These are phyloP conservation scores for Panellus pusillus DNA, from an alignment of 768 basidiomycete genomes.

Conservation along the genomic window DNA sequence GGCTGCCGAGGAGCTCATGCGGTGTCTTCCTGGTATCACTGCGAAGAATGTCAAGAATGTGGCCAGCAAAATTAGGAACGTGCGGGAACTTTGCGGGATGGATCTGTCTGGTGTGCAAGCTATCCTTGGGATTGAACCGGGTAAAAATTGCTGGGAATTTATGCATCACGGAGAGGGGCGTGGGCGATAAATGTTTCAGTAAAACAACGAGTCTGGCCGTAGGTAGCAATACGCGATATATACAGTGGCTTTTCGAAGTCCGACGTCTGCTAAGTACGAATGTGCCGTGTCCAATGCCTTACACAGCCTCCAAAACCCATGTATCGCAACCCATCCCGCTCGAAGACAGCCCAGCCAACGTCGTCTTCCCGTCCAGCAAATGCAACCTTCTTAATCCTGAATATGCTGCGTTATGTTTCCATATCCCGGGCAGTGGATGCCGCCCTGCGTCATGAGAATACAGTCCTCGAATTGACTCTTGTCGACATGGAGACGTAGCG, in stretches of 20 bases:
- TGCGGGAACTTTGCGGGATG: constrained; percentile 75
- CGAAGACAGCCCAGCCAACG: constrained; percentile 9
- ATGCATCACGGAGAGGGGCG: constrained; percentile 60
- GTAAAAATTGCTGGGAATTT: constrained; percentile 80
- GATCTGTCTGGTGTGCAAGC: constrained; percentile 60
- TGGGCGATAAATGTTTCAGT: neutral
- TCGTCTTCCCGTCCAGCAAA: constrained; percentile 13
- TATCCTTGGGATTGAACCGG: constrained; percentile 79
- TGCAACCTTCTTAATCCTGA: constrained; percentile 14
- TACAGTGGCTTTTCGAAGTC: too few relatives aligned
- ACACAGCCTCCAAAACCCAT: constrained; percentile 8
- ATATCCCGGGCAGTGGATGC: neutral
- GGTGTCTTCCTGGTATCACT: constrained; percentile 81
- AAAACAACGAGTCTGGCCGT: neutral
- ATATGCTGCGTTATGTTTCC: neutral
- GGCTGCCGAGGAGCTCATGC: constrained; percentile 80
- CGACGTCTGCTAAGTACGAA: too few relatives aligned
- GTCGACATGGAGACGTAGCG: constrained; percentile 9
- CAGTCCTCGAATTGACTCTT: neutral
- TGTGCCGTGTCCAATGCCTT: too few relatives aligned
- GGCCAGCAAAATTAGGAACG: constrained; percentile 74
- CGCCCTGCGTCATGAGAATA: neutral
- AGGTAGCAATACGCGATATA: neutral
- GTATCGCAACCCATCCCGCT: constrained; percentile 13
- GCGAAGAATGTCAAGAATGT: constrained; percentile 85